phyloP scores from a whole-genome alignment of 345 rosid species.

The Moringa oleifera region DNA sequence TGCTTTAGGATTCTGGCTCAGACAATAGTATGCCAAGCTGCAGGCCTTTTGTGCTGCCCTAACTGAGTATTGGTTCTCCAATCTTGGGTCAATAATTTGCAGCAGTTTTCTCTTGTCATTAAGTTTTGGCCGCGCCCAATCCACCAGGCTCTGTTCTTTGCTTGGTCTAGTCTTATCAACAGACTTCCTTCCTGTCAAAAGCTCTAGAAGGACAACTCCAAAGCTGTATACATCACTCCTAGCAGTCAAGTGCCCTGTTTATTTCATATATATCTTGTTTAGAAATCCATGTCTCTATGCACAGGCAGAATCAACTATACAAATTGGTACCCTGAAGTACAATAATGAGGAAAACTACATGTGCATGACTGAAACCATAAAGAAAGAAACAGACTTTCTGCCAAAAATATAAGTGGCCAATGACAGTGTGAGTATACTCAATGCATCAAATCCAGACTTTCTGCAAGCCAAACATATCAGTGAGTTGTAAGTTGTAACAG shows the following conservation, averaged over 20 bases:
- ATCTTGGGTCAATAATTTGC: slow-evolving; percentile 86
- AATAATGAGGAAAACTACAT: too few species aligned
- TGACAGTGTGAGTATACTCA: not conserved
- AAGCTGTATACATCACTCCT: slow-evolving; percentile 96
- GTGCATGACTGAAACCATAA: too few species aligned
- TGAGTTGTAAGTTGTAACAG: not conserved
- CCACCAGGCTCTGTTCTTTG: slow-evolving; percentile 94
- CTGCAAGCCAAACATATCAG: not conserved
- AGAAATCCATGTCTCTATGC: not conserved
- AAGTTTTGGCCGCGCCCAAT: slow-evolving; percentile 97
- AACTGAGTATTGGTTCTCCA: slow-evolving; percentile 83
- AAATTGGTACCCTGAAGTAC: not conserved
- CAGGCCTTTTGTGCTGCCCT: slow-evolving; percentile 95
- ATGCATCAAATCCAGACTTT: not conserved
- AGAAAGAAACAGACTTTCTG: too few species aligned
- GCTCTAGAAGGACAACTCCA: slow-evolving; percentile 92
- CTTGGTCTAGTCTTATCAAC: slow-evolving; percentile 94
- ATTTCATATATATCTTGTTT: slow-evolving; percentile 10
- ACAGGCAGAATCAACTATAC: not conserved
- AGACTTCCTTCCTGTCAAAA: slow-evolving; percentile 85
- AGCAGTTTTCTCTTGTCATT: slow-evolving; percentile 86
- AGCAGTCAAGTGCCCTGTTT: slow-evolving; percentile 90
- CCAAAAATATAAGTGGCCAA: too few species aligned
- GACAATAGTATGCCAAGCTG: slow-evolving; percentile 90
- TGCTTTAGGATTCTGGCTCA: slow-evolving; percentile 96